Base-by-base conservation (phyloP, 78 protist genomes). In the Dictyostelium firmibasis region DNA sequence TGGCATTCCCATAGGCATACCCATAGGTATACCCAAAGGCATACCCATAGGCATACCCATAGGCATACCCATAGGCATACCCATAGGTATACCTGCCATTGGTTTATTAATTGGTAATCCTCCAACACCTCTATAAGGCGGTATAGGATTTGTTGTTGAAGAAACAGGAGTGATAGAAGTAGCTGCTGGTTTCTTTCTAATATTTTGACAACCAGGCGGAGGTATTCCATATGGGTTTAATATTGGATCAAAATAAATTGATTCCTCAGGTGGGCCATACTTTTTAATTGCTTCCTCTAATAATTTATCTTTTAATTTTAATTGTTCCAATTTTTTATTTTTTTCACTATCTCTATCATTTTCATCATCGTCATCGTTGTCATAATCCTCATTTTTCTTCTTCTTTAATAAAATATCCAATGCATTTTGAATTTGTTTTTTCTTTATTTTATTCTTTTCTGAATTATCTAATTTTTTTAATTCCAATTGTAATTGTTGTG, bases 151-250 rank as follows among this genome's bases (percentile, higher is more conserved):
- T 27, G 84, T 25, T 78, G 83, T 31, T 35, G 83, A 35, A 20
- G 64, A n/a, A 18, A 4, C 10, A 62, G 8, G n/a, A 27, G 18
- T 25, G 11, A 1, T 11, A 29, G 18, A 67, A 4, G 33, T 23
- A 4, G 20, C 7, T 85, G 83, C 83, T 4, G 83, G 83, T 41
- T 77, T 72, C 18, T 62, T 62, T 31, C 53, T 70, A 11, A 43
- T 67, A 60, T 53, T 53, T 82, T 20, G 75, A 27, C n/a, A 14
- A 35, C 75, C 75, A 0, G 91, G 91, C 0, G 82, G 82, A 16
- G 70, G 67, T 9, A 84, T 84, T n/a, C 85, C 85, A 53, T 81
- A 81, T 16, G 85, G 85, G 50, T 81, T 81, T 50, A 50, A 50
- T 16, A 81, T 47, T 33, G 91, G 36, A 76, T 77, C 92, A 85